Evolutionary conservation across 2,329 filamentous ascomycete species (phyloP).

Genomic region (Diplocarpon mali): DNA sequence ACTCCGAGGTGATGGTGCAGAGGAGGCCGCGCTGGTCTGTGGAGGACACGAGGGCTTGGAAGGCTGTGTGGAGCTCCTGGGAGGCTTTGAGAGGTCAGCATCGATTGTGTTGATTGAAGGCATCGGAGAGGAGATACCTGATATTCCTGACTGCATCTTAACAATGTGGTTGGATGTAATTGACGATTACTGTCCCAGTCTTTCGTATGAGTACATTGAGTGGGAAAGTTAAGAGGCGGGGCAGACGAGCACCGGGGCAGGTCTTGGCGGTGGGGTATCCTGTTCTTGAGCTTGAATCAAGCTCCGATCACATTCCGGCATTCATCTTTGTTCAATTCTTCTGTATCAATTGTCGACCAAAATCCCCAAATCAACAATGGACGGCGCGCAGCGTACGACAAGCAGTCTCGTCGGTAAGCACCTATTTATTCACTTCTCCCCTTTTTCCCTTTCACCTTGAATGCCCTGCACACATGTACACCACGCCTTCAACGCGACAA

Average conservation of each 20-base stretch:
- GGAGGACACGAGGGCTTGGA: constrained; percentile 56
- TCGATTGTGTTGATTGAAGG: background rate
- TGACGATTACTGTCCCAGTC: too few species aligned
- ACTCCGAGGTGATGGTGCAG: constrained; percentile 57
- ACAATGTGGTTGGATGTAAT: too few species aligned
- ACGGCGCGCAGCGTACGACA: constrained; percentile 21
- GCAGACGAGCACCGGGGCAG: too few species aligned
- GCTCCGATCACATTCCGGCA: too few species aligned
- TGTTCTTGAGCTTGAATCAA: too few species aligned
- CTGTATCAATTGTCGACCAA: too few species aligned
- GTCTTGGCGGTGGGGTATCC: too few species aligned
- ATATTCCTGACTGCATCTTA: constrained; percentile 69
- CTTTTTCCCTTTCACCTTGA: background rate
- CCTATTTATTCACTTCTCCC: constrained; percentile 2
- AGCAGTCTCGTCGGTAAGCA: constrained; percentile 22
- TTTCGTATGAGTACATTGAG: too few species aligned
- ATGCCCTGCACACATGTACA: background rate
- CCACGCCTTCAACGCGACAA: background rate
- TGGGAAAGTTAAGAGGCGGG: too few species aligned
- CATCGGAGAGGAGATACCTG: constrained; percentile 39
- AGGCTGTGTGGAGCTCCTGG: constrained; percentile 62
- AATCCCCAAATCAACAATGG: constrained; percentile 13
- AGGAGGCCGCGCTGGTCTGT: constrained; percentile 57
- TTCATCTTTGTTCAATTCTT: too few species aligned
- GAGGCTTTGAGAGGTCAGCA: constrained; percentile 43